Conservation (phyloP, 2,329 filamentous ascomycete species). For the Arthrobotrys conoides region DNA sequence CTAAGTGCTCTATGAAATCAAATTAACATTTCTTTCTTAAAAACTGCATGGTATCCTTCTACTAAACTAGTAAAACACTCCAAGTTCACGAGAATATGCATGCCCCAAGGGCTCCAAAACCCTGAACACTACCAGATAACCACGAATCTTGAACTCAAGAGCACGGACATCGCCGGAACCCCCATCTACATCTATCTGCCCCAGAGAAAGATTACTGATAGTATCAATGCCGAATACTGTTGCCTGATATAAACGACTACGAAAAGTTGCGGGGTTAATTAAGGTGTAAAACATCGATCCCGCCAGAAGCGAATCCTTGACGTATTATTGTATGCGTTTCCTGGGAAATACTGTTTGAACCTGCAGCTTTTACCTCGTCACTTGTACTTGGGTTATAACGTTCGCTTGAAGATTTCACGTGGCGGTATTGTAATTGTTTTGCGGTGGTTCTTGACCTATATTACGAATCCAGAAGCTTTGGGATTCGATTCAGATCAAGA, state of each 20-base stretch:
- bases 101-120: too few species aligned
- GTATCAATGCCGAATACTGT: neutral
- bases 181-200: too few species aligned
- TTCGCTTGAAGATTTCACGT: neutral
- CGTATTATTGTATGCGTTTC: neutral
- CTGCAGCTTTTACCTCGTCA: neutral
- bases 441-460: too few species aligned
- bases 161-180: too few species aligned
- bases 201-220: neutral
- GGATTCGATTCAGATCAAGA: neutral
- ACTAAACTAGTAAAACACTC: too few species aligned
- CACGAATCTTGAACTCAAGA: too few species aligned
- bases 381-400: neutral
- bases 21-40: too few species aligned
- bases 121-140: too few species aligned
- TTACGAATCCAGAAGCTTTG: too few species aligned
- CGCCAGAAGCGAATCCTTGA: slow-evolving; percentile 4
- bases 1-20: too few species aligned
- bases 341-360: neutral
- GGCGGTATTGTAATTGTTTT: neutral
- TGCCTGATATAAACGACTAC: slow-evolving; percentile 13
- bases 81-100: too few species aligned
- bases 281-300: slow-evolving; percentile 8
- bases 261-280: neutral
- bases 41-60: too few species aligned